Conservation (phyloP, 1,284 basidiomycete species). For the Pascua guehoae region DNA sequence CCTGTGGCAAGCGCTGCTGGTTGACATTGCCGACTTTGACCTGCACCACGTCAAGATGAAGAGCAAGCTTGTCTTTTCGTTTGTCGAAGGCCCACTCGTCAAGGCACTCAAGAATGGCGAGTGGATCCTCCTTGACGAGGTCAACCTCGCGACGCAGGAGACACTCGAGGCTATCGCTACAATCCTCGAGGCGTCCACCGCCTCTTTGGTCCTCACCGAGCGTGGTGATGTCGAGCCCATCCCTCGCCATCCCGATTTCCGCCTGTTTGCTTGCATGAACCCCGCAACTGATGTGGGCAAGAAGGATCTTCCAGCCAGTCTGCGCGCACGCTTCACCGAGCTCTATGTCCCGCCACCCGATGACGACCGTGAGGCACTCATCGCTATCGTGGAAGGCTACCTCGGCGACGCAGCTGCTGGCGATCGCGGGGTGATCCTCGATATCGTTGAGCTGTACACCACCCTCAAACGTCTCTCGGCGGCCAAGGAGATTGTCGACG, state of each 20-base stretch:
- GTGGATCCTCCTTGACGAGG: slow-evolving; percentile 95
- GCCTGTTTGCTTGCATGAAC: slow-evolving; percentile 99
- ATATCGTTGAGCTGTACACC: slow-evolving; percentile 87
- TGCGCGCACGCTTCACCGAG: slow-evolving; percentile 91
- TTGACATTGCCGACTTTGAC: slow-evolving; percentile 74
- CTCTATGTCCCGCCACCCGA: slow-evolving; percentile 93
- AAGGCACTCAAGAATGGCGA: slow-evolving; percentile 83
- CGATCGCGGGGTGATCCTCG: slow-evolving; percentile 82
- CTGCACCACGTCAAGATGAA: slow-evolving; percentile 77
- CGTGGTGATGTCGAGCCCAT: slow-evolving; percentile 88
- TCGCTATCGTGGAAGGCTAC: slow-evolving; percentile 85
- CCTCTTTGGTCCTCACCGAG: slow-evolving; percentile 90
- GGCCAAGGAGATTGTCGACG: slow-evolving; percentile 83
- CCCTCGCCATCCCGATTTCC: slow-evolving; percentile 88
- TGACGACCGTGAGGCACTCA: slow-evolving; percentile 81
- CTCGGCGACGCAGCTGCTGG: slow-evolving; percentile 78
- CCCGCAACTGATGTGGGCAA: slow-evolving; percentile 98
- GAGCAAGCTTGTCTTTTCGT: slow-evolving; percentile 86
- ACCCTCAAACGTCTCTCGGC: slow-evolving; percentile 77
- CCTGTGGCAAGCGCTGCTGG: slow-evolving; percentile 71
- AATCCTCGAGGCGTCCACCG: slow-evolving; percentile 75
- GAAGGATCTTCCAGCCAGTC: slow-evolving; percentile 87
- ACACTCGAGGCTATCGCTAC: slow-evolving; percentile 89
- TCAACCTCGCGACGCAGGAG: slow-evolving; percentile 91
- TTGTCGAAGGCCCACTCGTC: slow-evolving; percentile 94